Evolutionary conservation across 202 grass and related monocot species (phyloP), one percentile per base, ranked within the genome.

Genomic region (Digitaria exilis): DNA sequence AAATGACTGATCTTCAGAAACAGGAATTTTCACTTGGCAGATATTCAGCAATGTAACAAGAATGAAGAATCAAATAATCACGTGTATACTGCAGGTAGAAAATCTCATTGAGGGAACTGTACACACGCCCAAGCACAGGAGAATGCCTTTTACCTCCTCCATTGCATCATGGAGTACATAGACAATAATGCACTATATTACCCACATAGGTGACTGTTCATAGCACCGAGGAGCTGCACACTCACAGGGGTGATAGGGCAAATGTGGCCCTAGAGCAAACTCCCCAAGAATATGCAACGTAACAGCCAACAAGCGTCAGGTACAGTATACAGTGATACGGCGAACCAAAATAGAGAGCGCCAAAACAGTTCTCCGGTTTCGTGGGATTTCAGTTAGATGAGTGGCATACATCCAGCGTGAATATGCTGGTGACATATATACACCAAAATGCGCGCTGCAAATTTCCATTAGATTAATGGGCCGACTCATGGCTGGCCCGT

Each of bases 371-470:
- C 10, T 46, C 1, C 64, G 12, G 45, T 45, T 76, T 50, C 46
- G 24, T 8, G 13, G 18, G 30, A 54, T 73, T 86, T 67, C 48
- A 70, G 22, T 17, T 16, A 59, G 12, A 76, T 52, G 9, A 4
- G 9, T 37, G n/a, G 55, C 19, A 76, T 19, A 24, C 48, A 43
- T 6, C 51, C 24, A 65, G 21, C 26, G 10, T 1, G 7, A 25
- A 29, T 19, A 75, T 44, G 50, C 17, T 67, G 39, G 26, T 35
- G 12, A 67, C 58, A 65, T 59, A 80, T 69, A 50, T 25, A 77
- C 82, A 85, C 28, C 71, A 73, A 76, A 78, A 30, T 64, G 44
- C 8, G 5, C 34, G 31, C 24, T 55, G n/a, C 50, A 15, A 73
- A 56, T 73, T 26, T 6, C 41, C 57, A 17, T 11, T 5, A 21